Evolutionary conservation across 116 monocot genomes (phyloP).

Genomic region (Cymodocea nodosa): DNA sequence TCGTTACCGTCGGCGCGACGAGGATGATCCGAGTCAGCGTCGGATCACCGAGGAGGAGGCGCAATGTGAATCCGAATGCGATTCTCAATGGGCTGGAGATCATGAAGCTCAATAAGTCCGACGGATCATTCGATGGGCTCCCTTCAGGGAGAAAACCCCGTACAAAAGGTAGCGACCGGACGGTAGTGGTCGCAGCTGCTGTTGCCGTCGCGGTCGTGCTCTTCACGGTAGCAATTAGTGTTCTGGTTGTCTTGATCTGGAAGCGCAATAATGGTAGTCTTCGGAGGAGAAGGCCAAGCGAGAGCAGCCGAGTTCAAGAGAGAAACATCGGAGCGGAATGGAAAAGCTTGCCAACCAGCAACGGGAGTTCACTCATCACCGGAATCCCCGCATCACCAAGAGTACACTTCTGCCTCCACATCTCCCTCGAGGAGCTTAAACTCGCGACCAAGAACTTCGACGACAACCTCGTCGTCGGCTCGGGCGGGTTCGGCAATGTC

Average conservation of each 20-base stretch:
- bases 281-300: too few species aligned
- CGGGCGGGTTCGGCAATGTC: slow-evolving; percentile 62
- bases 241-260: too few species aligned
- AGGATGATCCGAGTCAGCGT: slow-evolving; percentile 32
- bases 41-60: slow-evolving; percentile 4
- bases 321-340: too few species aligned
- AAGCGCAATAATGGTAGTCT: too few species aligned
- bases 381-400: neutral
- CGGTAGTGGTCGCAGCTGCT: too few species aligned
- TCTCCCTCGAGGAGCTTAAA: slow-evolving; percentile 25
- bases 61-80: slow-evolving; percentile 1
- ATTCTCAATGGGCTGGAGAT: slow-evolving; percentile 80
- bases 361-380: neutral
- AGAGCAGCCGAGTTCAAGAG: too few species aligned
- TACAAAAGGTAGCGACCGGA: too few species aligned
- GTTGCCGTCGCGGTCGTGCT: too few species aligned
- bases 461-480: slow-evolving; percentile 26
- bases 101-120: slow-evolving; percentile 34
- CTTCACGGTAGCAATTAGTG: too few species aligned
- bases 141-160: too few species aligned
- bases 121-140: slow-evolving; percentile 2
- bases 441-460: slow-evolving; percentile 33
- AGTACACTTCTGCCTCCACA: slow-evolving; percentile 25
- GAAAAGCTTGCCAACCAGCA: too few species aligned
- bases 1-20: neutral